Base-by-base conservation (phyloP, 495 filamentous ascomycete species). In the Monascus purpureus region DNA sequence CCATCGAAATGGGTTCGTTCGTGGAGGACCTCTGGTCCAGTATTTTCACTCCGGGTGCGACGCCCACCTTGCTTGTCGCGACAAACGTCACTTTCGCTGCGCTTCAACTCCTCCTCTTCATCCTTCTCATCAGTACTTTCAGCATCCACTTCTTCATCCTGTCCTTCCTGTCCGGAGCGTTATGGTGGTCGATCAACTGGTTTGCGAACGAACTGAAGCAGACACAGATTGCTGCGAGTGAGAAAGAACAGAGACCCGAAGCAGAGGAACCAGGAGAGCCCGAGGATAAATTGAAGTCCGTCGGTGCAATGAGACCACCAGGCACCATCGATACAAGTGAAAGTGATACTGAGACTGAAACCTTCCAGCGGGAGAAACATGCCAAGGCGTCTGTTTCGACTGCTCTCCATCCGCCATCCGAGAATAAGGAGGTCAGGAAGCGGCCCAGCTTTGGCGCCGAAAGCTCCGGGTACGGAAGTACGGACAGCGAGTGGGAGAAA, bases 161-260 rank as follows among this genome's bases (percentile, higher is more conserved):
- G 4, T 90, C 82, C 5, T 49, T 73, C 29, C 60, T 97, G 6
- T 82, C 73, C 24, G 85, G 57, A 1, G 80, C 82, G 0, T 67
- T 97, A 15, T 97, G 90, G 90, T 80, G 68, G 55, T 72, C 76
- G 13, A 93, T 97, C 56, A 94, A 94, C 59, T 97, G 90, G 90
- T 97, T 97, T 47, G 83, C 85, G 25, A 50, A 53, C 14, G 90
- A 97, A 63, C 62, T 97, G 20, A 65, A 63, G 31, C 57, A 58
- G 7, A 75, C 75, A 25, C 75, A 81, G 45, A 60, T 53, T 13
- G 63, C 64, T 33, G 71, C 86, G 49, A 53, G 61, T 55, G 48
- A 52, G 49, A 45, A 57, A 37, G 43, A 52, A 45, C 48, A 53
- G 41, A 44, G 52, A 20, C 39, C 53, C 26, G 60, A 49, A 40